A percentile compares a stretch with the other conserved stretches of the same genome.
Evolutionary conservation across 208 protist species (phyloP).

Genomic region (Wallacemonas sp.): DNA sequence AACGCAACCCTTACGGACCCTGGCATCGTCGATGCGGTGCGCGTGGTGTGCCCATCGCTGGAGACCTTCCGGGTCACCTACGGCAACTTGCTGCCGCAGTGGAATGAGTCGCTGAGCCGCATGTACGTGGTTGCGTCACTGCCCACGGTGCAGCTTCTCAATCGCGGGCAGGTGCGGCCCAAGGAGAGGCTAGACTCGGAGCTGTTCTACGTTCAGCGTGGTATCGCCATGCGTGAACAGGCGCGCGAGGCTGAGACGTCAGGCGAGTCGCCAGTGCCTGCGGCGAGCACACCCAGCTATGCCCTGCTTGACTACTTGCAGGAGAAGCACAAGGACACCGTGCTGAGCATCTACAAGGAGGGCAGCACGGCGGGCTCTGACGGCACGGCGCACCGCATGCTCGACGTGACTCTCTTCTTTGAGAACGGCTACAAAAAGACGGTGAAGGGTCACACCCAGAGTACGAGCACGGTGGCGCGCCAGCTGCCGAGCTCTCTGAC

Average conservation of each 20-base stretch:
- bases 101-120: constrained; percentile 80
- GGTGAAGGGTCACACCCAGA: background rate
- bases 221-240: constrained; percentile 43
- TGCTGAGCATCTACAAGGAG: constrained; percentile 77
- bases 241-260: constrained; percentile 16
- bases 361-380: constrained; percentile 67
- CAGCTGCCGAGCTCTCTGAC: constrained; percentile 77
- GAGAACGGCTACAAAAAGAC: constrained; percentile 42
- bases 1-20: constrained; percentile 55
- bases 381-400: constrained; percentile 62
- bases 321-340: constrained; percentile 86
- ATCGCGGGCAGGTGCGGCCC: constrained; percentile 70
- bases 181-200: constrained; percentile 88
- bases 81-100: constrained; percentile 58
- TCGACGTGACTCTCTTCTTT: constrained; percentile 62
- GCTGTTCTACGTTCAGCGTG: constrained; percentile 87
- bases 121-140: constrained; percentile 89
- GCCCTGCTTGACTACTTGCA: constrained; percentile 54
- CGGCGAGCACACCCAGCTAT: constrained; percentile 27
- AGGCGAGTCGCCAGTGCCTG: background rate
- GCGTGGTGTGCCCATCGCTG: constrained; percentile 57
- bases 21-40: constrained; percentile 63
- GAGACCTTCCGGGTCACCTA: constrained; percentile 81
- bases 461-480: constrained; percentile 36
- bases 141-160: constrained; percentile 72